Conservation (phyloP, 805 yeast genomes). For the Metschnikowia koreensis region DNA sequence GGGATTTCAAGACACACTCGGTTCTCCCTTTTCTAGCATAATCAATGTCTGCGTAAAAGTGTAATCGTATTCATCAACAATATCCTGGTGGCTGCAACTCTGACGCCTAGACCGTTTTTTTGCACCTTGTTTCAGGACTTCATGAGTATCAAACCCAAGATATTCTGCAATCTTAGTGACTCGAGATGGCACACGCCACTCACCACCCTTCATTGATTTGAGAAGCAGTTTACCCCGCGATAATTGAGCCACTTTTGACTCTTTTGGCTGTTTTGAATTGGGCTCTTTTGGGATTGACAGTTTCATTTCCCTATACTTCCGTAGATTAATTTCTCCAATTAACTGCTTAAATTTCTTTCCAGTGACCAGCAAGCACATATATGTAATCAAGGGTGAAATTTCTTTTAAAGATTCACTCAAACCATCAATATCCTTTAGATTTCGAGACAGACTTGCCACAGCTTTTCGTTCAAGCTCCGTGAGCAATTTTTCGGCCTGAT, state of each 20-base stretch:
- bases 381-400: not conserved
- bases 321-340: slow-evolving; percentile 7
- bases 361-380: not conserved
- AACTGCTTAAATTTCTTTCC: not conserved
- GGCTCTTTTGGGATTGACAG: not conserved
- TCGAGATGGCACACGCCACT: not conserved
- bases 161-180: slow-evolving; percentile 2
- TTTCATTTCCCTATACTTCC: slow-evolving; percentile 1
- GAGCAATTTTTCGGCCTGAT: slow-evolving; percentile 1
- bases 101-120: not conserved
- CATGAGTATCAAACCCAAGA: not conserved
- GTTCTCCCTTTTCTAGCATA: slow-evolving; percentile 1
- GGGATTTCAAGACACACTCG: not conserved
- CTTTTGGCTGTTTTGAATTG: not conserved
- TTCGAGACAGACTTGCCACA: not conserved
- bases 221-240: not conserved
- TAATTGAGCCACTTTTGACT: not conserved
- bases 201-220: not conserved
- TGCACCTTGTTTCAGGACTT: not conserved
- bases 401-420: not conserved
- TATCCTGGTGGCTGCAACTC: slow-evolving; percentile 8
- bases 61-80: slow-evolving; percentile 9
- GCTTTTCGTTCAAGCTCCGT: not conserved
- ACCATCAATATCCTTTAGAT: not conserved
- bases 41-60: slow-evolving; percentile 5